Base-by-base conservation (phyloP, 306 rosid species). In the Alnus rubra region DNA sequence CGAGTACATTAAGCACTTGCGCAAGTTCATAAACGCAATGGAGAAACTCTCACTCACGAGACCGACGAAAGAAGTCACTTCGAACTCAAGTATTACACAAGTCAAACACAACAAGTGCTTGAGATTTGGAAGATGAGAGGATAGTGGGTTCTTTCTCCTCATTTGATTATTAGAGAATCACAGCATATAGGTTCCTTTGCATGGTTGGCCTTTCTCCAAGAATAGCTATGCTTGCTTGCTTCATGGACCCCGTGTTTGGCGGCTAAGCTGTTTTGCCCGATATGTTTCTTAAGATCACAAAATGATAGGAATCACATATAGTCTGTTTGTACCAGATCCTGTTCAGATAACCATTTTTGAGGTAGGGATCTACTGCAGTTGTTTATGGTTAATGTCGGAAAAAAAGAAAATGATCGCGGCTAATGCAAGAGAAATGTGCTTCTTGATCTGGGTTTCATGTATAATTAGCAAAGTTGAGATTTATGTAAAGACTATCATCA, bases 1-100 rank as follows among this genome's bases (percentile, higher is more conserved):
- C 0, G 99, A 96, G 90, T 96, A 91, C 88, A 90, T 93, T 65
- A 96, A 89, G 89, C 95, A 96, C 84, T 74, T 96, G 76, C 97
- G 96, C 85, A 96, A 88, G 86, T 96, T 91, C 89, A 51, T 93
- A 31, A 90, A 90, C 28, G 94, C 94, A 0, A 87, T 96, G 99
- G 99, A 96, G 92, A 96, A 96, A 78, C 86, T 87, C 48, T 59
- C 92, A 3, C 71, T 85, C 44, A 50, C 89, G 0, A 76, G 68
- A 50, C 93, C 74, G 75, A 12, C 88, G 10, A 81, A 73, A 81
- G 92, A 87, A 74, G 89, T 82, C 76, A 76, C 92, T 76, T 89
- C 90, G 76, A 90, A 74, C 76, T 82, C 94, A 45, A 93, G 97
- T 79, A 88, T 91, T 51, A 88, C 94, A 28, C 98, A 93, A 81